Conservation (phyloP, 495 filamentous ascomycete species). For the Aspergillus bridgeri region DNA sequence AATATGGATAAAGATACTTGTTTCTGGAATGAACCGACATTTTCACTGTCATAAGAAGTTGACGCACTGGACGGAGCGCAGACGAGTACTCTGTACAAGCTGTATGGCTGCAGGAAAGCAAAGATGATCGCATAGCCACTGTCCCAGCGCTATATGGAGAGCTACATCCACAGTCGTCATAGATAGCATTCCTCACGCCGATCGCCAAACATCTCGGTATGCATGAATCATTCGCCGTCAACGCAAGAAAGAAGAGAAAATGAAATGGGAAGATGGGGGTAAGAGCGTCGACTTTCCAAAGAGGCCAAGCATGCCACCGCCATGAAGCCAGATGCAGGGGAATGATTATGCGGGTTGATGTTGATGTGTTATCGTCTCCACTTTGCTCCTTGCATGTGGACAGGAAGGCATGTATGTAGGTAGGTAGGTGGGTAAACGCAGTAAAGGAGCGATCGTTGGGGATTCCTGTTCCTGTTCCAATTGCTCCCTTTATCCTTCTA, state of each 20-base stretch:
- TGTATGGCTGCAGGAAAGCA: too few species aligned
- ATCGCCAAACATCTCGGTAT: background rate
- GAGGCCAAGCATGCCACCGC: background rate
- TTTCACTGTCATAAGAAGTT: too few species aligned
- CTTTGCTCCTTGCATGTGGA: constrained; percentile 7
- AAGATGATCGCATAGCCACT: too few species aligned
- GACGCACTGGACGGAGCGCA: too few species aligned
- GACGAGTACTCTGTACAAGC: too few species aligned
- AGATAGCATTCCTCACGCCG: background rate
- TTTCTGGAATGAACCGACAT: too few species aligned
- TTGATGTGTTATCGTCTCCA: constrained; percentile 10
- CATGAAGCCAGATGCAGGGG: constrained; percentile 3
- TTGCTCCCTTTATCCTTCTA: too few species aligned
- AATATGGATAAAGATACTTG: too few species aligned
- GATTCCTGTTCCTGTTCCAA: background rate
- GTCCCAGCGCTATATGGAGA: background rate
- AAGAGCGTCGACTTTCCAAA: too few species aligned
- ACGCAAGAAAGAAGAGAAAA: background rate
- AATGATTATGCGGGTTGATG: constrained; percentile 5
- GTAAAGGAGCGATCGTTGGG: background rate
- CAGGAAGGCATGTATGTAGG: background rate
- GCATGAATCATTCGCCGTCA: background rate
- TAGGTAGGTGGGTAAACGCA: constrained; percentile 5
- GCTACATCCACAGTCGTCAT: background rate
- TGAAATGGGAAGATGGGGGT: too few species aligned